Evolutionary conservation across 768 basidiomycete genomes (phyloP).

Genomic region (Naganishia kalamii): DNA sequence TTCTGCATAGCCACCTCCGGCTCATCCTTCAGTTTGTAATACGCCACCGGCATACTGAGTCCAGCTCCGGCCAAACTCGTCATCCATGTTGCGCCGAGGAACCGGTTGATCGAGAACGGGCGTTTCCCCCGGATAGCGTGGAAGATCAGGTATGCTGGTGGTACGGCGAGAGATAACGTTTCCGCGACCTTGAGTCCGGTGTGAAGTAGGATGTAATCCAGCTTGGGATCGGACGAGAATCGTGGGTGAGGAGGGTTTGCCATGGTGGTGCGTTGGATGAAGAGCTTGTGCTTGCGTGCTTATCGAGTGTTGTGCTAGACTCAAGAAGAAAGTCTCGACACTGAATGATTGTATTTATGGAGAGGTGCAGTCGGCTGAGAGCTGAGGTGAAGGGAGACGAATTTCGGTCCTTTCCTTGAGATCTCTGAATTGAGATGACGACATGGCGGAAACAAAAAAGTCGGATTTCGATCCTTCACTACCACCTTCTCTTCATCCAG

Average conservation of each 20-base stretch:
- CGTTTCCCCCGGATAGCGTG: slow-evolving; percentile 10
- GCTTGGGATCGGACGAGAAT: slow-evolving; percentile 1
- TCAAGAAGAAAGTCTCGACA: too few species aligned
- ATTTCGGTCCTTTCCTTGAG: too few species aligned
- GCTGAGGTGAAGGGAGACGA: too few species aligned
- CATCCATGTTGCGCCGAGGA: slow-evolving; percentile 27
- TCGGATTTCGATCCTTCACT: too few species aligned
- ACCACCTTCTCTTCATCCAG: too few species aligned
- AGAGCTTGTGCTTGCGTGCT: neutral
- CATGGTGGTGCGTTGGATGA: neutral
- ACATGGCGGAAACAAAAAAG: too few species aligned
- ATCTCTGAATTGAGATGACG: too few species aligned
- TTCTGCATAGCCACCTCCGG: slow-evolving; percentile 30
- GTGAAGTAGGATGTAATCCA: slow-evolving; percentile 37
- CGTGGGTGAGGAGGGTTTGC: slow-evolving; percentile 20
- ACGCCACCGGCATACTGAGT: slow-evolving; percentile 28
- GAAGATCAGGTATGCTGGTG: slow-evolving; percentile 34
- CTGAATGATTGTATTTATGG: too few species aligned
- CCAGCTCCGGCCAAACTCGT: slow-evolving; percentile 28
- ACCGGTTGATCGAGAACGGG: slow-evolving; percentile 32
- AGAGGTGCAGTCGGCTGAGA: too few species aligned
- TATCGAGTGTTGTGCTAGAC: too few species aligned
- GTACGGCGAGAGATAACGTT: slow-evolving; percentile 31
- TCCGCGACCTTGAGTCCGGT: slow-evolving; percentile 39
- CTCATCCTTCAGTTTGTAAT: slow-evolving; percentile 29